Evolutionary conservation across 192 early-diverging fungal genomes (phyloP).

Genomic region (Spizellomyces punctatus): DNA sequence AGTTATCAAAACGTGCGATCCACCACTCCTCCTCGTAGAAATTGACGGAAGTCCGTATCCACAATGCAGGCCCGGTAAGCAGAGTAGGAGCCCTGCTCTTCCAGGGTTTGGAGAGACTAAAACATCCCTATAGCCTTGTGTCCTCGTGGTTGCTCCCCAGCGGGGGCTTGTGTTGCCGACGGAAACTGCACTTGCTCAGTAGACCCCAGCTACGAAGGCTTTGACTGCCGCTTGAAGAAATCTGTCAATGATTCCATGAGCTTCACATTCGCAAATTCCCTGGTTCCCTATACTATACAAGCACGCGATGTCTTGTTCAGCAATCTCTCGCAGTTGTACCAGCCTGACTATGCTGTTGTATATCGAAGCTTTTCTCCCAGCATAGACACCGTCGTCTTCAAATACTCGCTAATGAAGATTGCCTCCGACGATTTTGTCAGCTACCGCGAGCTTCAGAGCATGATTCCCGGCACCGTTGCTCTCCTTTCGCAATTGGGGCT

Average conservation of each 20-base stretch:
- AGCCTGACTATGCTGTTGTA: slow-evolving; percentile 5
- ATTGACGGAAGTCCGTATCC: neutral
- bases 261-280: slow-evolving; percentile 9
- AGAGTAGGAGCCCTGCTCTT: neutral
- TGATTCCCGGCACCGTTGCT: neutral
- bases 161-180: slow-evolving; percentile 27
- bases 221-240: slow-evolving; percentile 16
- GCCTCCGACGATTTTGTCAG: slow-evolving; percentile 8
- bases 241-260: slow-evolving; percentile 22
- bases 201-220: slow-evolving; percentile 22
- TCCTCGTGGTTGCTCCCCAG: slow-evolving; percentile 14
- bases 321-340: slow-evolving; percentile 3
- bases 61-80: neutral
- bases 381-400: slow-evolving; percentile 6
- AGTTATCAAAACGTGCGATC: neutral
- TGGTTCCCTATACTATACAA: neutral
- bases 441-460: slow-evolving; percentile 9
- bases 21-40: neutral
- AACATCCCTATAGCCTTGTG: neutral
- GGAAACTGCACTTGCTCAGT: slow-evolving; percentile 26
- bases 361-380: slow-evolving; percentile 13
- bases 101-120: neutral
- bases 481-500: neutral
- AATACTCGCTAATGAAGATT: slow-evolving; percentile 19
- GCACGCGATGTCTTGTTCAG: slow-evolving; percentile 11